Evolutionary conservation across 495 filamentous ascomycete species (phyloP), one percentile per base, ranked within the genome.

Genomic region (Penicillium simplicissimum): DNA sequence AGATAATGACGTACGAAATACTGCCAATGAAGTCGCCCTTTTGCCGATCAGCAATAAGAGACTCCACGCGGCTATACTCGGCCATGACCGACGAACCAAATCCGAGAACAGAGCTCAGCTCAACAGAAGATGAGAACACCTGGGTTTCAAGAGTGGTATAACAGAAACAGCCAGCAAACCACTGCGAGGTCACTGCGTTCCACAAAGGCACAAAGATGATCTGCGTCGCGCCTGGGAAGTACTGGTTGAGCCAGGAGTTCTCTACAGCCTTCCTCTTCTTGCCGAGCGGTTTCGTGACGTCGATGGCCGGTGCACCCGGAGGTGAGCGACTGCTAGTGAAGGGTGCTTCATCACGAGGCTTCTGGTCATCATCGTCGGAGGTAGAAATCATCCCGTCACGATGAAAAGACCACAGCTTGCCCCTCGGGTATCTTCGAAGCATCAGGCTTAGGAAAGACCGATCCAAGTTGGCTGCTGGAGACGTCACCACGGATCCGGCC

Each of bases 1-100:
- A 34, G 23, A 64, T 9, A 23, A 2, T 0, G 15, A 70, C 70
- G 65, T 57, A 74, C 52, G 87, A 90, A 15, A 94, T 88, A 48
- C 86, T 90, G 0, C 87, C 88, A 43, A 94, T 90, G 62, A 93
- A 90, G 63, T 90, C 88, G 0, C 85, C 83, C 67, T 93, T 93
- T 57, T 84, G 82, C 34, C 78, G 79, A 65, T 87, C 84, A 10
- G 85, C 84, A 47, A 77, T 79, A 28, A 84, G 77, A 2, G 82
- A 82, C 67, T 85, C 77, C 10, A 91, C 72, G 17, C 87, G 84
- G 21, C 82, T 84, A 15, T 87, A 84, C 59, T 90, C 87, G 9
- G 85, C 86, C 87, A 89, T 90, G 53, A 88, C 79, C 14, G 82
- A 85, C 36, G 86, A 85, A 21, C 84, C 84, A 70, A 90, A 90